phyloP scores from a whole-genome alignment of 2,329 filamentous ascomycete genomes.

The Fusarium sp. region DNA sequence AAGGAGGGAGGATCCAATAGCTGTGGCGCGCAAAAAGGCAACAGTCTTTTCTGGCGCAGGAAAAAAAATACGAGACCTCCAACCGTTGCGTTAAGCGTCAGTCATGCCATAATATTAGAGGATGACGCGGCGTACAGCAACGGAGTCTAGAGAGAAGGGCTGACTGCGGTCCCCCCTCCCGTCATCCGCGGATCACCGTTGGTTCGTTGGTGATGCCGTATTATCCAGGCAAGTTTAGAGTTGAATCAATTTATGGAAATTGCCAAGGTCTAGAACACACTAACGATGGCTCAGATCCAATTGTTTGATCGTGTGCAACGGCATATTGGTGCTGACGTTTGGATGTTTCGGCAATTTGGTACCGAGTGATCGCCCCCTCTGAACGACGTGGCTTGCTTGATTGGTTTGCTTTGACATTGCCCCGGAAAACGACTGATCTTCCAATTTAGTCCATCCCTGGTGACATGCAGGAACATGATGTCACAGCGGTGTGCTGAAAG shows the following conservation, averaged over 20 bases:
- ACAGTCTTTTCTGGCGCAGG: neutral
- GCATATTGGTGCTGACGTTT: neutral
- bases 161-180: neutral
- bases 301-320: neutral
- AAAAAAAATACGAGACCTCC: neutral
- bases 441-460: neutral
- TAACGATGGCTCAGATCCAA: neutral
- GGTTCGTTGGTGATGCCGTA: neutral
- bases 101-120: neutral
- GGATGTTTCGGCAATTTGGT: neutral
- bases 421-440: neutral
- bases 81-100: neutral
- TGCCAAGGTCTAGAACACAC: neutral
- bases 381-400: neutral
- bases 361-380: neutral
- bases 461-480: neutral
- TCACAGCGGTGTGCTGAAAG: neutral
- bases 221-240: neutral
- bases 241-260: neutral
- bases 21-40: neutral
- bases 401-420: neutral
- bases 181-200: neutral
- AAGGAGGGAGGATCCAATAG: neutral
- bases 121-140: neutral
- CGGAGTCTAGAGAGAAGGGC: neutral